phyloP scores from a whole-genome alignment of 768 basidiomycete species.

The Pulveroboletus sp. region DNA sequence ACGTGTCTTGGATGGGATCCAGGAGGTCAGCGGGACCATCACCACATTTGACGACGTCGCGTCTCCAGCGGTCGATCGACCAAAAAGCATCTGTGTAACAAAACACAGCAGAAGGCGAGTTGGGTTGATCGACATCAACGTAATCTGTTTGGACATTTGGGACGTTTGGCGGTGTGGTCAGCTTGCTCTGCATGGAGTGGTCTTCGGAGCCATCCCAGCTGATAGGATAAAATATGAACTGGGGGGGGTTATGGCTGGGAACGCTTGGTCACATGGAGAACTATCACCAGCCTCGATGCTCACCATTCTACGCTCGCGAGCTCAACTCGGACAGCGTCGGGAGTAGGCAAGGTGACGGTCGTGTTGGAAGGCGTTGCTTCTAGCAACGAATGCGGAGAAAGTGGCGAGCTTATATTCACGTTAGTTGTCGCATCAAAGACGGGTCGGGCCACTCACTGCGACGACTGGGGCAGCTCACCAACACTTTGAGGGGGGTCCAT shows the following conservation, averaged over 20 bases:
- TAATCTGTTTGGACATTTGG: neutral
- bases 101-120: slow-evolving; percentile 17
- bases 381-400: neutral
- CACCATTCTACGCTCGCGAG: slow-evolving; percentile 16
- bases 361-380: slow-evolving; percentile 18
- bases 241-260: slow-evolving; percentile 15
- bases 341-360: slow-evolving; percentile 29
- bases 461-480: neutral
- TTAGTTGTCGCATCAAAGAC: neutral
- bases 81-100: slow-evolving; percentile 18
- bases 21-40: slow-evolving; percentile 7
- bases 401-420: neutral
- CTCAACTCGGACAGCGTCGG: slow-evolving; percentile 17
- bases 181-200: slow-evolving; percentile 23
- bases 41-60: slow-evolving; percentile 7
- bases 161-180: neutral
- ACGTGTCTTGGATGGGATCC: slow-evolving; percentile 14
- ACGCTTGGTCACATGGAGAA: neutral
- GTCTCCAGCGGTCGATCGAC: slow-evolving; percentile 24
- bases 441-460: neutral
- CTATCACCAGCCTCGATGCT: neutral
- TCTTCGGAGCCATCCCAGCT: slow-evolving; percentile 22
- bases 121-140: slow-evolving; percentile 36
- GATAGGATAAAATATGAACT: slow-evolving; percentile 25
- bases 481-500: neutral